These are phyloP conservation scores for Entomortierella beljakovae DNA, from an alignment of 192 early-diverging fungal genomes.

Conservation along the genomic window DNA sequence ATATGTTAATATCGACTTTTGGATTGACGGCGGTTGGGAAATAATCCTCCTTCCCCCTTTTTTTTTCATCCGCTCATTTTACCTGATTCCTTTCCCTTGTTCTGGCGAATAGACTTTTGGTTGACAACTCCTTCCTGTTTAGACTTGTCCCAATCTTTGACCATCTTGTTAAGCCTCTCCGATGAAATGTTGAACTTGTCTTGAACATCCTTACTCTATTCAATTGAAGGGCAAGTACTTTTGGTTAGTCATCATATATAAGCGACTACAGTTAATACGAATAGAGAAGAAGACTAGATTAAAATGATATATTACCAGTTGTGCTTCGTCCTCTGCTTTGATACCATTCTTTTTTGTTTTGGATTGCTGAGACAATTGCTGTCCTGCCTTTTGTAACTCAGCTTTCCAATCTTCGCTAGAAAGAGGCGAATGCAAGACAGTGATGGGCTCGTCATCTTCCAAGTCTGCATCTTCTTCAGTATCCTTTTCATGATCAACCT, in stretches of 20 bases:
- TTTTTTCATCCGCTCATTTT: too few species aligned
- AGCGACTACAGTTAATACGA: not conserved
- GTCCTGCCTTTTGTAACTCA: conserved; percentile 27
- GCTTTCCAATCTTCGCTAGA: conserved; percentile 39
- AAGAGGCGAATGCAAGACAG: conserved; percentile 39
- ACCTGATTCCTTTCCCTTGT: conserved; percentile 42
- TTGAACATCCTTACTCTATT: conserved; percentile 62
- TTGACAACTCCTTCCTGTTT: conserved; percentile 13
- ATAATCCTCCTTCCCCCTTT: too few species aligned
- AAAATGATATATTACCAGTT: conserved; percentile 48
- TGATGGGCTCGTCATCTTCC: conserved; percentile 30
- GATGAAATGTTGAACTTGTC: conserved; percentile 64
- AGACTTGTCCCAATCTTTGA: conserved; percentile 58
- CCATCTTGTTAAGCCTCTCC: conserved; percentile 57
- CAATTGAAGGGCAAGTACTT: not conserved
- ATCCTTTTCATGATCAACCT: conserved; percentile 10
- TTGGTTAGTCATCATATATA: too few species aligned
- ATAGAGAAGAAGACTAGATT: not conserved
- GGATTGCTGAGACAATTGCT: conserved; percentile 9
- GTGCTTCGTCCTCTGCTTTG: conserved; percentile 54
- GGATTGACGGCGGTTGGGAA: not conserved
- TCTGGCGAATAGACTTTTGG: conserved; percentile 36
- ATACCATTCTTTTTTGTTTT: conserved; percentile 15
- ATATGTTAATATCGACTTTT: not conserved
- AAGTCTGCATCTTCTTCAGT: conserved; percentile 3